Evolutionary conservation across 768 basidiomycete genomes (phyloP).

Genomic region (Collybia sp.): DNA sequence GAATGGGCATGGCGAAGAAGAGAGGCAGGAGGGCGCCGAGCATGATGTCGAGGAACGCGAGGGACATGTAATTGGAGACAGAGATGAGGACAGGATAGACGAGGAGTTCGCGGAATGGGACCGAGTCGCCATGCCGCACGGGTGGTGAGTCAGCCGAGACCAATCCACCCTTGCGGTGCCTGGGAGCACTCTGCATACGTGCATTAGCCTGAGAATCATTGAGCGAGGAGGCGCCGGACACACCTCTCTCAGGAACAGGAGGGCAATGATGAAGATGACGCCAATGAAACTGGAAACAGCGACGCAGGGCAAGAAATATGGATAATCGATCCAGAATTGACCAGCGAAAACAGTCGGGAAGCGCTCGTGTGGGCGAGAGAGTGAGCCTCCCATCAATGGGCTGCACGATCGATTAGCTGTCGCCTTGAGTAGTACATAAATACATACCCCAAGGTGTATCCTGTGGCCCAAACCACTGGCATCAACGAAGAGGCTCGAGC

Average conservation of each 20-base stretch:
- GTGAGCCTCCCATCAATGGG: constrained; percentile 2
- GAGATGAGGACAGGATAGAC: constrained; percentile 43
- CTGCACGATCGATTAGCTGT: neutral
- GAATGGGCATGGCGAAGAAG: constrained; percentile 47
- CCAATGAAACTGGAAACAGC: no score
- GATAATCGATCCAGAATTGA: constrained; percentile 20
- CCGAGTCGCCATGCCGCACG: neutral
- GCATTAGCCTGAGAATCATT: neutral
- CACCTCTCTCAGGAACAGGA: constrained; percentile 15
- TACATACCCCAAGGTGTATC: constrained; percentile 16
- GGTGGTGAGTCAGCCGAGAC: neutral
- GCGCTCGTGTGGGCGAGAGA: constrained; percentile 34
- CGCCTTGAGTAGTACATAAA: constrained; percentile 20
- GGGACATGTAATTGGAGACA: constrained; percentile 45
- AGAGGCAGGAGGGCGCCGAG: constrained; percentile 39
- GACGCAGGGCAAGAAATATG: constrained; percentile 6
- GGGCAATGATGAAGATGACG: constrained; percentile 1
- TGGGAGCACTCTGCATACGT: neutral
- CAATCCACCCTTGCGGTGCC: neutral
- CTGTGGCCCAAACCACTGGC: constrained; percentile 15
- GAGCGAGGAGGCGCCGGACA: neutral
- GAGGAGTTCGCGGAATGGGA: constrained; percentile 29
- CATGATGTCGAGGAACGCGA: constrained; percentile 44
- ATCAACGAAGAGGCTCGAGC: constrained; percentile 4
- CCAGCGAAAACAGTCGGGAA: constrained; percentile 29